phyloP scores from a whole-genome alignment of 768 basidiomycete genomes.

The Russula sp. region DNA sequence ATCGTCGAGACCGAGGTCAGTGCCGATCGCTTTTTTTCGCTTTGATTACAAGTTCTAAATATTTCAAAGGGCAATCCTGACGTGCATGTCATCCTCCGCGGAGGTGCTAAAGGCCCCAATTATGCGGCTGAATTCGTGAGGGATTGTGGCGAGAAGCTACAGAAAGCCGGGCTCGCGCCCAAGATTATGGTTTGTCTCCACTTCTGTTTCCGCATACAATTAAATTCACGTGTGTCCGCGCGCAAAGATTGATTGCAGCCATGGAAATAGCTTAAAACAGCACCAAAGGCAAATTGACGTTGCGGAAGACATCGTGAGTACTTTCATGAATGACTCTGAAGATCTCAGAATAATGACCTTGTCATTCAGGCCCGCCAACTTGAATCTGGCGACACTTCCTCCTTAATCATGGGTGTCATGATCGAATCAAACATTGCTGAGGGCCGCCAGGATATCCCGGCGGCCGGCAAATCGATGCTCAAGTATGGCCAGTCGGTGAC shows the following conservation, averaged over 20 bases:
- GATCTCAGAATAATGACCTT: slow-evolving; percentile 19
- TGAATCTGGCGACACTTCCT: slow-evolving; percentile 59
- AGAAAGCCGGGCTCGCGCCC: slow-evolving; percentile 67
- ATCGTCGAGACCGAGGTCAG: slow-evolving; percentile 87
- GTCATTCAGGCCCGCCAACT: slow-evolving; percentile 58
- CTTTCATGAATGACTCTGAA: slow-evolving; percentile 2
- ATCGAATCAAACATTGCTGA: slow-evolving; percentile 87
- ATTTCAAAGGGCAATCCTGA: slow-evolving; percentile 69
- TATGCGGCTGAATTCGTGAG: slow-evolving; percentile 74
- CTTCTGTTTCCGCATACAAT: background rate
- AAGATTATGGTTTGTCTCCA: slow-evolving; percentile 71
- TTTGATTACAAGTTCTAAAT: background rate
- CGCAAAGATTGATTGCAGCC: slow-evolving; percentile 86
- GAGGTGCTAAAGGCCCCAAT: slow-evolving; percentile 85
- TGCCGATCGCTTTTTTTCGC: background rate
- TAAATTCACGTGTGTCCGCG: background rate
- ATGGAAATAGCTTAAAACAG: slow-evolving; percentile 92
- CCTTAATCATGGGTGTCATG: slow-evolving; percentile 88
- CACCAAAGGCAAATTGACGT: slow-evolving; percentile 84
- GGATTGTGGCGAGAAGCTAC: slow-evolving; percentile 64
- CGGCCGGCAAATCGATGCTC: slow-evolving; percentile 60
- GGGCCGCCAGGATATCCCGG: slow-evolving; percentile 79
- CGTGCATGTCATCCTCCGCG: slow-evolving; percentile 92
- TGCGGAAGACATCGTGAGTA: slow-evolving; percentile 77
- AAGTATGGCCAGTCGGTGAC: slow-evolving; percentile 85